phyloP scores from a whole-genome alignment of 768 basidiomycete species.

The Dioszegia aurantiaca region DNA sequence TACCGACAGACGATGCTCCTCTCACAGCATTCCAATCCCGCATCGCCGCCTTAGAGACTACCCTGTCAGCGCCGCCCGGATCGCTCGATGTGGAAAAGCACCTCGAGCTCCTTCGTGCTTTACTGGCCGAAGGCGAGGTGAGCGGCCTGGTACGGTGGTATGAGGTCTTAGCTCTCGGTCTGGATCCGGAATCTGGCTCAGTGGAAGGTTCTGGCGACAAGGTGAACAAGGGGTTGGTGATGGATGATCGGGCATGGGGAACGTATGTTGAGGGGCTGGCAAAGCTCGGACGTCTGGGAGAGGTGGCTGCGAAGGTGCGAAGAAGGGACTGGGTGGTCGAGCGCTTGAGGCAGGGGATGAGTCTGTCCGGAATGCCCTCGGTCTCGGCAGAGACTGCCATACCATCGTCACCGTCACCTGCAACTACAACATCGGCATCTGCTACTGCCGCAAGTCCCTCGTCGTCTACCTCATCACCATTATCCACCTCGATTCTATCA shows the following conservation, averaged over 20 bases:
- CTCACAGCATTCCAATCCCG: constrained; percentile 39
- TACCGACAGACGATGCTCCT: constrained; percentile 16
- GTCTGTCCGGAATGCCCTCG: neutral
- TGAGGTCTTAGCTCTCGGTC: constrained; percentile 38
- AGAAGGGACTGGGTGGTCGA: constrained; percentile 59
- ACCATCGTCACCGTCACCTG: neutral
- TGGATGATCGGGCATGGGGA: constrained; percentile 25
- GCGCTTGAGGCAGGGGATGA: constrained; percentile 4
- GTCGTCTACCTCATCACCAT: constrained; percentile 11
- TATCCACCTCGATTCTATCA: constrained; percentile 12
- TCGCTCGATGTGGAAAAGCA: constrained; percentile 25
- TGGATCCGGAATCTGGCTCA: neutral
- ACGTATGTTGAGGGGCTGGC: constrained; percentile 27
- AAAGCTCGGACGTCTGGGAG: constrained; percentile 51
- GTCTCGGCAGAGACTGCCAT: constrained; percentile 1
- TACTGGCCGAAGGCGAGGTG: constrained; percentile 35
- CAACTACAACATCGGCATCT: constrained; percentile 3
- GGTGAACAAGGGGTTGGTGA: constrained; percentile 22
- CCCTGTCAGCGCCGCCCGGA: constrained; percentile 13
- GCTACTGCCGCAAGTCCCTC: constrained; percentile 5
- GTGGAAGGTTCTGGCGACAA: neutral
- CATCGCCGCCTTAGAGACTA: constrained; percentile 45
- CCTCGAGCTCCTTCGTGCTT: constrained; percentile 35
- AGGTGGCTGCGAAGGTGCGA: constrained; percentile 60
- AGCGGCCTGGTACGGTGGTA: constrained; percentile 33